Conservation (phyloP, 768 basidiomycete genomes). For the Leccinum rimulosum region DNA sequence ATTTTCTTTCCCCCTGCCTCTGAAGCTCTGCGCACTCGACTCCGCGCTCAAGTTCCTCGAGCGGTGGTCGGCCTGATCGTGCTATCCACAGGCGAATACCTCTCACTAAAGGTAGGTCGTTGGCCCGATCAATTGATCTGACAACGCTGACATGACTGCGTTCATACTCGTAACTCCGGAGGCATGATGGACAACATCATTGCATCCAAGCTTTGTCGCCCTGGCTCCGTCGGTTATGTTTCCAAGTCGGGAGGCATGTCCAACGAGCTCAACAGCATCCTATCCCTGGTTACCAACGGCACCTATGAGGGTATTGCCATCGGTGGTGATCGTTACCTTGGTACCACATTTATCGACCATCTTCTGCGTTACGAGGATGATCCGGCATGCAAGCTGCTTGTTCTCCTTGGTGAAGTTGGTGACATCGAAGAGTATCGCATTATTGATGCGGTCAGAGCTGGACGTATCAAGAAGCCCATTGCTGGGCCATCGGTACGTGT, state of each 20-base stretch:
- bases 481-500: constrained; percentile 99
- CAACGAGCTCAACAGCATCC: constrained; percentile 99
- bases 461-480: constrained; percentile 95
- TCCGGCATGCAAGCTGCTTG: constrained; percentile 98
- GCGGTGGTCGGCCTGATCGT: too few species aligned
- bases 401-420: constrained; percentile 97
- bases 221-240: constrained; percentile 97
- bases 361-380: constrained; percentile 96
- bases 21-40: too few species aligned
- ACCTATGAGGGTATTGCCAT: constrained; percentile 99
- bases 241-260: constrained; percentile 99
- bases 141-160: constrained; percentile 3
- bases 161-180: neutral
- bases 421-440: constrained; percentile 99
- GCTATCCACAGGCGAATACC: too few species aligned
- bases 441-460: constrained; percentile 93
- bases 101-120: constrained; percentile 17
- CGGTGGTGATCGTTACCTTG: constrained; percentile 98
- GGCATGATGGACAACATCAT: constrained; percentile 99
- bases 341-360: constrained; percentile 98
- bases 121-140: neutral
- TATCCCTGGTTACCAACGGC: constrained; percentile 93
- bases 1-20: too few species aligned
- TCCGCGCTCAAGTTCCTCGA: too few species aligned
- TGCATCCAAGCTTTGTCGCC: constrained; percentile 95